Evolutionary conservation across 1,139 yeast genomes (phyloP).

Genomic region (Kodamaea sp.): DNA sequence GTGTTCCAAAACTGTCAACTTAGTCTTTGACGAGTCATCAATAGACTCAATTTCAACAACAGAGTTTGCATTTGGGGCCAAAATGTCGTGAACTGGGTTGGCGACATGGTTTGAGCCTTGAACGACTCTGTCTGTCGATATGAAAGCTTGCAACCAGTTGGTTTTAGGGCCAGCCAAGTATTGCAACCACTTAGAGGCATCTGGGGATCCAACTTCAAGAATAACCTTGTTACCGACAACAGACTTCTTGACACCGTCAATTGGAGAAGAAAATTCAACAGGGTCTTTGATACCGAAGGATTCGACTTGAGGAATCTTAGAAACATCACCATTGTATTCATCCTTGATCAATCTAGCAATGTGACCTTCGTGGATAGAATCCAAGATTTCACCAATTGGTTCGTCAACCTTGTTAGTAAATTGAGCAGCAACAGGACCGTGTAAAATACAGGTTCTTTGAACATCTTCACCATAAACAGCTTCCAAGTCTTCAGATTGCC

Average conservation of each 20-base stretch:
- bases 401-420: constrained; percentile 83
- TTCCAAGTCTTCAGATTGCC: constrained; percentile 98
- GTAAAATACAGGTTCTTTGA: constrained; percentile 95
- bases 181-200: constrained; percentile 65
- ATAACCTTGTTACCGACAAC: constrained; percentile 36
- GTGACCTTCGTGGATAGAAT: constrained; percentile 86
- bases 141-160: constrained; percentile 90
- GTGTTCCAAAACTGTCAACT: constrained; percentile 63
- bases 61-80: constrained; percentile 67
- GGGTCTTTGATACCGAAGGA: constrained; percentile 74
- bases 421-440: constrained; percentile 98
- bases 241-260: constrained; percentile 32
- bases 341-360: constrained; percentile 66
- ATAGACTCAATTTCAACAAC: constrained; percentile 60
- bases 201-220: constrained; percentile 50
- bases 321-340: constrained; percentile 63
- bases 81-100: constrained; percentile 76
- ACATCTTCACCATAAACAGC: constrained; percentile 96
- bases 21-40: constrained; percentile 50
- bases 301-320: constrained; percentile 81
- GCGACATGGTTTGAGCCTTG: constrained; percentile 78
- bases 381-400: constrained; percentile 89
- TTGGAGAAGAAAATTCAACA: constrained; percentile 20
- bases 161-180: constrained; percentile 74
- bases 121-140: constrained; percentile 74